Percentiles rank a stretch among this genome's conserved stretches.
Evolutionary conservation across 176 grass and related monocot genomes (phyloP).

Genomic region (Tillandsia leiboldiana): DNA sequence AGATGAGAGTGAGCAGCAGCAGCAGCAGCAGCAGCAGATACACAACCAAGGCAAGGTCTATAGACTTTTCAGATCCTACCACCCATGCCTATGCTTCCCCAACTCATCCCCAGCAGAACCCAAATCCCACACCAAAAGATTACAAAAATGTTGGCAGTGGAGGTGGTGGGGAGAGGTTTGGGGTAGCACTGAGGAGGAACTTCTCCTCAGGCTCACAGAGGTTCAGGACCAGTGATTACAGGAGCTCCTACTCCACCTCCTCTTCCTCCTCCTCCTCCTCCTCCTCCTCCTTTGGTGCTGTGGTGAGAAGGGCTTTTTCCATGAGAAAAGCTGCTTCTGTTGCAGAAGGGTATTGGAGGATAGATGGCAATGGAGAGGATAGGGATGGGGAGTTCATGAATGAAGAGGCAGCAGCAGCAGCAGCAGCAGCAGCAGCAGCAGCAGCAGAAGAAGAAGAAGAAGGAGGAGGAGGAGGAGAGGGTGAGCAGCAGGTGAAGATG

Average conservation of each 20-base stretch:
- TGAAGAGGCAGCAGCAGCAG: too few species aligned
- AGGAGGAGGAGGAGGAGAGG: background rate
- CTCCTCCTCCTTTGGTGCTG: conserved; percentile 8
- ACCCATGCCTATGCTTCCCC: background rate
- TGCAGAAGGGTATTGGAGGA: conserved; percentile 35
- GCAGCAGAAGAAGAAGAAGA: too few species aligned
- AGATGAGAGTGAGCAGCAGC: conserved; percentile 3
- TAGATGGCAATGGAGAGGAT: conserved; percentile 19
- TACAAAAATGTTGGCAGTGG: background rate
- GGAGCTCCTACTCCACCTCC: background rate
- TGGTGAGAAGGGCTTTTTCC: conserved; percentile 35
- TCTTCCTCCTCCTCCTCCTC: background rate
- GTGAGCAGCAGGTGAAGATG: conserved; percentile 5
- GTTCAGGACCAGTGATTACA: conserved; percentile 21
- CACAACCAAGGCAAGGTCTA: background rate
- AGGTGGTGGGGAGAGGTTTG: conserved; percentile 16
- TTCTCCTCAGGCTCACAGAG: conserved; percentile 31
- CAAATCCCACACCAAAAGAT: background rate
- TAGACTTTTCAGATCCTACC: conserved; percentile 13
- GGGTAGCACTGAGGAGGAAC: conserved; percentile 24
- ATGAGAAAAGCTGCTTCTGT: conserved; percentile 28
- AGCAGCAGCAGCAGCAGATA: background rate
- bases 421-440: background rate
- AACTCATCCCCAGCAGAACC: background rate
- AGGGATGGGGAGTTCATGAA: conserved; percentile 2